Evolutionary conservation across 495 filamentous ascomycete genomes (phyloP), one percentile per base, ranked within the genome.

Genomic region (Immersiella caudata): DNA sequence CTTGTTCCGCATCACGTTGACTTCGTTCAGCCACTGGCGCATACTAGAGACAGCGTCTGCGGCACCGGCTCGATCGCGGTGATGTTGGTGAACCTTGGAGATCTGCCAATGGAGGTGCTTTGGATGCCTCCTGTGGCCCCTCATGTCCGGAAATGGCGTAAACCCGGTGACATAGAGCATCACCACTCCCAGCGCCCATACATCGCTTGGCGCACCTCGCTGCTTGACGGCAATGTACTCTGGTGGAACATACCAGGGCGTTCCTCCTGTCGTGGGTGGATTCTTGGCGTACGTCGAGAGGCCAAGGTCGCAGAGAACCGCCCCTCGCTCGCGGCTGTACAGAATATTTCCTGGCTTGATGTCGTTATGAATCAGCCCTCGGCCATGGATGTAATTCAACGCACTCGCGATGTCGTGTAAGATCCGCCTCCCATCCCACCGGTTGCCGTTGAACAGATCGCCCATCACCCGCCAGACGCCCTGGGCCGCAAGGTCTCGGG

Each of bases 321-420:
- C 82, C 1, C 82, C 82, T 1, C 82, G 79, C 33, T 83, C 82
- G 60, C 71, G 77, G 56, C 80, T 83, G 69, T 83, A 84, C n/a
- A 85, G 71, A 55, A 85, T 83, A 51, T 84, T 85, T 20, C 79
- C 81, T 20, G 82, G 82, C 65, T 84, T 83, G 74, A 85, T 84
- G 68, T 84, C 81, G 73, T 83, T 84, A 66, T 84, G 82, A 57
- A 82, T 77, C 29, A 81, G 73, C 18, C 76, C 75, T 40, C 77
- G 78, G 59, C 75, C 71, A 72, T 83, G 81, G 25, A 84, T 73
- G 73, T 83, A 85, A 61, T 81, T 73, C 63, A 84, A 65, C 8
- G 79, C 82, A 62, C 75, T 71, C 33, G 79, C 72, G 27, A 79
- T 82, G 65, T 84, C 82, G 26, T 75, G 78, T 9, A 84, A 65